Evolutionary conservation across 2,329 filamentous ascomycete genomes (phyloP), one percentile per base, ranked within the genome.

Genomic region (Diaporthe longicolla): DNA sequence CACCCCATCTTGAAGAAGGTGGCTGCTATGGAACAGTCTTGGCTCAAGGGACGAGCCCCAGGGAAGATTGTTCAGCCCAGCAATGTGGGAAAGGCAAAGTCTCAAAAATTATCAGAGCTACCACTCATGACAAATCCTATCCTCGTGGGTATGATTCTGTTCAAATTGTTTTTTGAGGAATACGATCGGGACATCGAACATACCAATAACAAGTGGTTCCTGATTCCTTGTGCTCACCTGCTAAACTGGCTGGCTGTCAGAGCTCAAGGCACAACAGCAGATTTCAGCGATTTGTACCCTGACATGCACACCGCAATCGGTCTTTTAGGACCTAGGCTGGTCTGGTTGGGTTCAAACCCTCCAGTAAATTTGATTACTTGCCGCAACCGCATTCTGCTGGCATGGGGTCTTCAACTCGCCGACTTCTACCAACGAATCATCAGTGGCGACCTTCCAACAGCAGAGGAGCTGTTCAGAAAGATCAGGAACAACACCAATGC

Each of bases 321-420:
- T 6, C 9, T 50, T 5, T 24, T 50, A 6, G 61, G 61, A 32
- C 61, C 61, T 21, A 48, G 43, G 43, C 29, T 11, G 1, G 26
- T 50, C 26, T 66, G 61, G 43, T 7, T 35, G 43, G 61, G 61
- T 3, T n/a, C 26, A 21, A 29, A 19, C 7, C 61, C 40, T 21
- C 61, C 61, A 3, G 61, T 24, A 45, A 50, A 43, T n/a, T 10
- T 24, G 9, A 21, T 15, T 13, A 17, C 17, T 1, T 66, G 61
- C 43, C 61, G 61, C 9, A 66, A 52, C 4, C 61, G 61, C 3
- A 66, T 66, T 45, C 11, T 66, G 11, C 61, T 66, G 2, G 29
- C 29, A 4, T 66, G 61, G 43, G 61, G 61, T 4, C 7, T 66
- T 4, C 43, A 29, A 17, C 61, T 66, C 10, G 35, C 8, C 6